Evolutionary conservation across 2,329 filamentous ascomycete genomes (phyloP).

Genomic region (Chaetomium strumarium): DNA sequence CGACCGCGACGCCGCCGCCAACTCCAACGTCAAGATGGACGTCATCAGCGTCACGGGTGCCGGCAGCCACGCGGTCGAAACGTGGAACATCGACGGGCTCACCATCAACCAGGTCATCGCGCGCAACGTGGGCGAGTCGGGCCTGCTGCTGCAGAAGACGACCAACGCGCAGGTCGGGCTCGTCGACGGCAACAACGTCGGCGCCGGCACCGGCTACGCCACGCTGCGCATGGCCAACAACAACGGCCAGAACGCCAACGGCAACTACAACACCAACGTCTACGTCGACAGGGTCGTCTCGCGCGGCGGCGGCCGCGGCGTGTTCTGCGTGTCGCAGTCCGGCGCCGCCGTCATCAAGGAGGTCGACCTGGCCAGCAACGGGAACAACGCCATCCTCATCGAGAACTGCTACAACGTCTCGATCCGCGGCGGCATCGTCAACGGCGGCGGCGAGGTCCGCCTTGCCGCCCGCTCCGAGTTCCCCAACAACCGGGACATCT

Average conservation of each 20-base stretch:
- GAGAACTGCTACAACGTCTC: constrained; percentile 55
- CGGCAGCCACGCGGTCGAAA: too few species aligned
- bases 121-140: constrained; percentile 49
- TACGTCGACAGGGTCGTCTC: constrained; percentile 48
- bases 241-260: constrained; percentile 43
- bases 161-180: constrained; percentile 47
- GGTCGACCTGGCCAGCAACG: constrained; percentile 47
- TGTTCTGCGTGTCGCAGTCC: constrained; percentile 53
- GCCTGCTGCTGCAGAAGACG: constrained; percentile 49
- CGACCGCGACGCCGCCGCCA: too few species aligned
- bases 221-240: constrained; percentile 53
- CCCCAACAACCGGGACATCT: constrained; percentile 46
- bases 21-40: too few species aligned
- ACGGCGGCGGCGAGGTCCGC: constrained; percentile 50
- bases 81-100: too few species aligned
- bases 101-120: constrained; percentile 49
- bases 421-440: constrained; percentile 46
- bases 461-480: constrained; percentile 46
- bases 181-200: constrained; percentile 52
- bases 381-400: constrained; percentile 51
- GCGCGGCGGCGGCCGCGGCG: constrained; percentile 49
- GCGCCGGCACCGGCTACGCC: constrained; percentile 46
- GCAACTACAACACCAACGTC: constrained; percentile 47
- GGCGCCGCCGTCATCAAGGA: constrained; percentile 45
- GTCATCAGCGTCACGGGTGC: too few species aligned